Percentiles rank a stretch among this genome's conserved stretches.
These are phyloP conservation scores for Hordeum pubiflorum DNA, from an alignment of 202 grass and related monocot genomes.

Conservation along the genomic window DNA sequence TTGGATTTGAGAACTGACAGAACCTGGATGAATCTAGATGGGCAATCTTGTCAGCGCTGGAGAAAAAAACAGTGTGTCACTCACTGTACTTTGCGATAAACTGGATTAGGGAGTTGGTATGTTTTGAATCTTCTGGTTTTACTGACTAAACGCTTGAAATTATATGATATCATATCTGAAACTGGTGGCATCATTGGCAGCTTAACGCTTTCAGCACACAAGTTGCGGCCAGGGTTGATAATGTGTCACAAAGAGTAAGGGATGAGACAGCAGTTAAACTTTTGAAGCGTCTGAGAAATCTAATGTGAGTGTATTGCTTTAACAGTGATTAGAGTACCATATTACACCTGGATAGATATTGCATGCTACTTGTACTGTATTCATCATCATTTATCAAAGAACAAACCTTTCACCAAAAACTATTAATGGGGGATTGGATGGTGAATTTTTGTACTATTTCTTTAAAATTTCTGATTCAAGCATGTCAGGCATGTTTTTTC, in stretches of 20 bases:
- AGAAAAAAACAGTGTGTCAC: conserved; percentile 61
- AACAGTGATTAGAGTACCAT: neutral
- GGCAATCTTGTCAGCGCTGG: conserved; percentile 51
- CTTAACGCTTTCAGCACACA: conserved; percentile 85
- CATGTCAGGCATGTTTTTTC: neutral
- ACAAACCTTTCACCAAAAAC: conserved; percentile 2
- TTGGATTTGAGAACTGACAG: conserved; percentile 41
- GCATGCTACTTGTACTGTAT: conserved; percentile 11
- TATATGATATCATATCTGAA: conserved; percentile 32
- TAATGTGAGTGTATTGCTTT: conserved; percentile 57
- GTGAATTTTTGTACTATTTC: neutral
- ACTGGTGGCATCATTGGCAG: conserved; percentile 48
- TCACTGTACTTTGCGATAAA: conserved; percentile 95
- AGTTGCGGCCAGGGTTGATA: conserved; percentile 52
- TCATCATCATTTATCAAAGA: neutral
- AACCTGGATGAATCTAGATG: conserved; percentile 57
- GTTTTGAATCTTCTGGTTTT: conserved; percentile 23
- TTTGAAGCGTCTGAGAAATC: conserved; percentile 79
- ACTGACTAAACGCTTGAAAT: conserved; percentile 7
- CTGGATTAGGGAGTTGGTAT: conserved; percentile 93
- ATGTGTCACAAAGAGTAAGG: conserved; percentile 49
- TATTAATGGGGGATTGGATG: neutral
- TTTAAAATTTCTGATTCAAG: conserved; percentile 16
- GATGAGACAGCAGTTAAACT: conserved; percentile 62
- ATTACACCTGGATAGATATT: conserved; percentile 23